Percentiles rank a stretch among this genome's conserved stretches.
phyloP scores from a whole-genome alignment of 768 basidiomycete species.

The Tylopilus subfusipes region DNA sequence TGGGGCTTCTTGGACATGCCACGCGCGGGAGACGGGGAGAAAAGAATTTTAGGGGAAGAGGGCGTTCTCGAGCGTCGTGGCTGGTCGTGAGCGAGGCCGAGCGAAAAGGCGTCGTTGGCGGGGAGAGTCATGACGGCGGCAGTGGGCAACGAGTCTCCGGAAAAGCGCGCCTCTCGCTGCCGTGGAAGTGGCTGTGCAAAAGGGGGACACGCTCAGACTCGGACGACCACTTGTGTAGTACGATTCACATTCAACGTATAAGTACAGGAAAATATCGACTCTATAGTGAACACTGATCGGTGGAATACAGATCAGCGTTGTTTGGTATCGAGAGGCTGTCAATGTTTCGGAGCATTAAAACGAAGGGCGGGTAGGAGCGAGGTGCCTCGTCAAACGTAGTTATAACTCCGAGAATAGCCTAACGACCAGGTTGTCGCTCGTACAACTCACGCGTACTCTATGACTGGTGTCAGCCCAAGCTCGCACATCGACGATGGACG shows the following conservation, averaged over 20 bases:
- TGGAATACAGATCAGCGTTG: conserved; percentile 38
- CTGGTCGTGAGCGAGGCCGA: conserved; percentile 36
- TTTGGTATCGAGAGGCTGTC: conserved; percentile 57
- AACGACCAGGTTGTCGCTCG: neutral
- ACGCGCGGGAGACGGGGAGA: conserved; percentile 31
- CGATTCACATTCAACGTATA: neutral
- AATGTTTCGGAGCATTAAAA: conserved; percentile 84
- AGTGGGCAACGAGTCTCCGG: neutral
- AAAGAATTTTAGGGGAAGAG: conserved; percentile 38
- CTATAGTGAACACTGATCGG: conserved; percentile 32
- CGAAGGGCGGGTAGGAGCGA: conserved; percentile 57
- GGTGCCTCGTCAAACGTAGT: conserved; percentile 72
- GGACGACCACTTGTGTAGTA: neutral
- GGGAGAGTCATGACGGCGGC: conserved; percentile 29
- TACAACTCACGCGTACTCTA: neutral
- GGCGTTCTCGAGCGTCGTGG: conserved; percentile 31
- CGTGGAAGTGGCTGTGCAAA: conserved; percentile 13
- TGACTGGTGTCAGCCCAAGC: neutral
- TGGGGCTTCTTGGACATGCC: conserved; percentile 37
- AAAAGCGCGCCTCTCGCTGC: neutral
- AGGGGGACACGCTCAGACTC: neutral
- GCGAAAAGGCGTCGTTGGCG: conserved; percentile 36
- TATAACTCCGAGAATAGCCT: conserved; percentile 64
- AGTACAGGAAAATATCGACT: conserved; percentile 22
- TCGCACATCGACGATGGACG: neutral